These are phyloP conservation scores for Pharus latifolius DNA, from an alignment of 176 grass and related monocot species.

Conservation along the genomic window DNA sequence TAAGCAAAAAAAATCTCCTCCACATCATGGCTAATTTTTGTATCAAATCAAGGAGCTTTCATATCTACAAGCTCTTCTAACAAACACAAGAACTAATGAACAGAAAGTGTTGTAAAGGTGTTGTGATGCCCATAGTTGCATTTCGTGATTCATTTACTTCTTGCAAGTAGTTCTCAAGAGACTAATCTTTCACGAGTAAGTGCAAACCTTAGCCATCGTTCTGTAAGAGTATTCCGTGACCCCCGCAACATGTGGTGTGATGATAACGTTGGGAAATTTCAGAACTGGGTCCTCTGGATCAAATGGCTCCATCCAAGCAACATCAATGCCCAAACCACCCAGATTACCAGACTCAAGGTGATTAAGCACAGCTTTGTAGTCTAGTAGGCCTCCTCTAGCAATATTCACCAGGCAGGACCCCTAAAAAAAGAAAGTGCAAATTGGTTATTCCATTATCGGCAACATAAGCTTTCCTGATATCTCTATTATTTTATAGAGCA, in stretches of 20 bases:
- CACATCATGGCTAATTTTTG: not conserved
- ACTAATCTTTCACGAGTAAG: no score
- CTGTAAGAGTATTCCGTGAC: slow-evolving; percentile 70
- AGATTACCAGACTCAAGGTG: slow-evolving; percentile 72
- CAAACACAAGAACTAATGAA: not conserved
- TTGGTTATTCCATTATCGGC: not conserved
- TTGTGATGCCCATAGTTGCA: no score
- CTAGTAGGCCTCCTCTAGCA: slow-evolving; percentile 69
- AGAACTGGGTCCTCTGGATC: slow-evolving; percentile 87
- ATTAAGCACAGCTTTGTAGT: slow-evolving; percentile 62
- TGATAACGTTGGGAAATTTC: slow-evolving; percentile 81
- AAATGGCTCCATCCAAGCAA: slow-evolving; percentile 93
- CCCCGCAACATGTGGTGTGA: slow-evolving; percentile 85
- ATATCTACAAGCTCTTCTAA: not conserved
- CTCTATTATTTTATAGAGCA: no score
- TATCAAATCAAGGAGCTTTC: not conserved
- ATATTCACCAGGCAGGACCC: slow-evolving; percentile 83
- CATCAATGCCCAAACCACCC: slow-evolving; percentile 86
- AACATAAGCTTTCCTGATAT: no score
- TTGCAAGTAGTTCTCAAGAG: no score
- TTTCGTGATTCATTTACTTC: not conserved
- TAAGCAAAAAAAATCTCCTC: not conserved
- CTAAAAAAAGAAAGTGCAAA: slow-evolving; percentile 24
- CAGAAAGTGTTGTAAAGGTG: not conserved
- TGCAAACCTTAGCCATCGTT: slow-evolving; percentile 81